phyloP scores from a whole-genome alignment of 257 asterid species.

The Eustoma russellianum region DNA sequence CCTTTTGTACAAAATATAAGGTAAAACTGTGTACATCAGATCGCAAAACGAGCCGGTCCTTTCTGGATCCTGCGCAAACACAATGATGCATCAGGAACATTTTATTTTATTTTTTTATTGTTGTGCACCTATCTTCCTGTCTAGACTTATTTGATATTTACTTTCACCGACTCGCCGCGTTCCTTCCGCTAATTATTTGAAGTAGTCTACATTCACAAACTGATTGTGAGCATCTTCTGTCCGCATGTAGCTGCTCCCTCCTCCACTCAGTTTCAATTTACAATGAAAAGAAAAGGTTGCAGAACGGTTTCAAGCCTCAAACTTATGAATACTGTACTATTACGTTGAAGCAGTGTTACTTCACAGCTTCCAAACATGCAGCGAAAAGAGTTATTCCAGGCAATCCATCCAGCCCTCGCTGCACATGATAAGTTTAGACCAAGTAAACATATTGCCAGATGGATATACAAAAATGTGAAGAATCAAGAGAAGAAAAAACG shows the following conservation, averaged over 20 bases:
- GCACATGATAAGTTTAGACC: conserved; percentile 19
- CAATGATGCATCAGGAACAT: too few species aligned
- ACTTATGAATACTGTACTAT: background rate
- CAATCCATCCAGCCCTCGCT: conserved; percentile 83
- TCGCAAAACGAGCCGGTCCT: too few species aligned
- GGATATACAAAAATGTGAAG: conserved; percentile 1
- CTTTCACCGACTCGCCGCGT: conserved; percentile 33
- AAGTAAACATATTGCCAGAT: conserved; percentile 5
- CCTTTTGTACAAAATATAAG: too few species aligned
- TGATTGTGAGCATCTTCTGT: conserved; percentile 34
- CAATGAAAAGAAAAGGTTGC: background rate
- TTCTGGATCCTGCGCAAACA: too few species aligned
- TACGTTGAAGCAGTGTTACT: conserved; percentile 19
- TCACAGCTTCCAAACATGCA: conserved; percentile 85
- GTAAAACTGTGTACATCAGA: too few species aligned
- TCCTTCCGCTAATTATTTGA: conserved; percentile 59
- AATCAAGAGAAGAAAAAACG: conserved; percentile 1
- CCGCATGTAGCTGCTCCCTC: conserved; percentile 33
- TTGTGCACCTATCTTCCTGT: too few species aligned
- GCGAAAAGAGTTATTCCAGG: conserved; percentile 81
- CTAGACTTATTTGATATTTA: conserved; percentile 63
- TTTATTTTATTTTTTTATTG: too few species aligned
- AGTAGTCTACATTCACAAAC: conserved; percentile 41
- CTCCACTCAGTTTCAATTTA: conserved; percentile 59
- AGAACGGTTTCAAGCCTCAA: too few species aligned